Base-by-base conservation (phyloP, 2,329 filamentous ascomycete genomes). In the Curvularia sp. region DNA sequence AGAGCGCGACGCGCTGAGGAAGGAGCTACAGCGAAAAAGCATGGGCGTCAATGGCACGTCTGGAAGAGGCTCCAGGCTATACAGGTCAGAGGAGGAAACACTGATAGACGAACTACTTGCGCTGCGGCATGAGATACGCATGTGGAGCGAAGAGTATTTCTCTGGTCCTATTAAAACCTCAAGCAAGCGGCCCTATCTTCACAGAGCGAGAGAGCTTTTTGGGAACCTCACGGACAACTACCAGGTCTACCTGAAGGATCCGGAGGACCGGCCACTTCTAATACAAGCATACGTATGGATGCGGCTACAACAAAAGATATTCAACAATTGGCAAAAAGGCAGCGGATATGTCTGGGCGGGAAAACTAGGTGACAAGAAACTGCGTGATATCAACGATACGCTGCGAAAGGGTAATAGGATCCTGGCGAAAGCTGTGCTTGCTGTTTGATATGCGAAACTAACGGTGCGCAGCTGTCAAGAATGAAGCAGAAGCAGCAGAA, bases 301-400 rank as follows among this genome's bases (percentile, higher is more conserved):
- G 39, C 71, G 64, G 42, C 55, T 77, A n/a, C 75, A 76, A 35
- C 67, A 71, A n/a, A 73, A 72, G 42, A 71, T 77, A 41, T 77
- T 77, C 63, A 75, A 67, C 64, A 75, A 69, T 26, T 69, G 73
- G 51, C 57, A 69, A 35, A 75, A 73, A 41, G 75, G 74, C 20
- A 72, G 72, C 53, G 75, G 75, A 31, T 77, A 77, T 53, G 63
- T 76, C 9, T 77, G 75, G 75, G 75, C 75, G 0, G 75, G 73
- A 30, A 75, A 72, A 50, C 63, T 76, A n/a, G 75, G 75, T 22
- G 74, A 77, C 59, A 67, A 70, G 49, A 75, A 75, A 26, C 62
- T 77, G 8, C 71, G 75, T 2, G 68, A 71, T 9, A 64, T 77
- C 52, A 76, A 77, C 50, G 75, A 77, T 50, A 75, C 71, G 2